phyloP scores from a whole-genome alignment of 2,329 filamentous ascomycete genomes.

The Calonectria naviculata region DNA sequence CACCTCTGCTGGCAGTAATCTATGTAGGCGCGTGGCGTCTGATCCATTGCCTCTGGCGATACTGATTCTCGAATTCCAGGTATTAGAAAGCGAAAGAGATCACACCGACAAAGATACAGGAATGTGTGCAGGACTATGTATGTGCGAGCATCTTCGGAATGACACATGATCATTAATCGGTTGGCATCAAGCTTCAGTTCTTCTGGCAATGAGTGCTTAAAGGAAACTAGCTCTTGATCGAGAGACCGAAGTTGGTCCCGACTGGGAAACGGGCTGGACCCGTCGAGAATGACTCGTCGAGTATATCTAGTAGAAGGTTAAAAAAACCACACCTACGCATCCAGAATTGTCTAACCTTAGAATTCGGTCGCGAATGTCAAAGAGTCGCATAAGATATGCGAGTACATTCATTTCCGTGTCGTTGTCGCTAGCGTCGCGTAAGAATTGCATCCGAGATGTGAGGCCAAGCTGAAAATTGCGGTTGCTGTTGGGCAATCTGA shows the following conservation, averaged over 20 bases:
- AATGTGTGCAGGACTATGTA: conserved; percentile 34
- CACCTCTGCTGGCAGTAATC: conserved; percentile 33
- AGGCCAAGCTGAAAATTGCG: conserved; percentile 40
- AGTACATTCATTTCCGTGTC: conserved; percentile 29
- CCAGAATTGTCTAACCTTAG: conserved; percentile 15
- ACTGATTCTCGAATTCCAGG: conserved; percentile 38
- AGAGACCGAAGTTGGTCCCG: conserved; percentile 22
- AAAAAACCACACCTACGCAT: background rate
- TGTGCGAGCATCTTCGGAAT: conserved; percentile 32
- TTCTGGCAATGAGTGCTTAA: conserved; percentile 29
- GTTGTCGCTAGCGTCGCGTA: background rate
- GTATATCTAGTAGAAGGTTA: conserved; percentile 28
- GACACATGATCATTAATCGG: conserved; percentile 37
- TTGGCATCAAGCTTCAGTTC: conserved; percentile 30
- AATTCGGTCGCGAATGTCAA: conserved; percentile 36
- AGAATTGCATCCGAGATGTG: conserved; percentile 28
- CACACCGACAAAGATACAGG: conserved; percentile 34
- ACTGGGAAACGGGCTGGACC: conserved; percentile 28
- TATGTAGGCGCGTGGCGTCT: conserved; percentile 28
- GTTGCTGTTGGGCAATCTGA: conserved; percentile 38
- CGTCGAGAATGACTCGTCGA: conserved; percentile 26
- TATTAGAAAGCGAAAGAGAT: conserved; percentile 40
- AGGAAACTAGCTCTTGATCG: conserved; percentile 29
- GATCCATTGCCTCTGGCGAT: conserved; percentile 17
- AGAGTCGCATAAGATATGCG: conserved; percentile 33